Percentiles rank a stretch among this genome's conserved stretches.
Conservation (phyloP, 2,329 filamentous ascomycete genomes). For the Alternaria burnsii region DNA sequence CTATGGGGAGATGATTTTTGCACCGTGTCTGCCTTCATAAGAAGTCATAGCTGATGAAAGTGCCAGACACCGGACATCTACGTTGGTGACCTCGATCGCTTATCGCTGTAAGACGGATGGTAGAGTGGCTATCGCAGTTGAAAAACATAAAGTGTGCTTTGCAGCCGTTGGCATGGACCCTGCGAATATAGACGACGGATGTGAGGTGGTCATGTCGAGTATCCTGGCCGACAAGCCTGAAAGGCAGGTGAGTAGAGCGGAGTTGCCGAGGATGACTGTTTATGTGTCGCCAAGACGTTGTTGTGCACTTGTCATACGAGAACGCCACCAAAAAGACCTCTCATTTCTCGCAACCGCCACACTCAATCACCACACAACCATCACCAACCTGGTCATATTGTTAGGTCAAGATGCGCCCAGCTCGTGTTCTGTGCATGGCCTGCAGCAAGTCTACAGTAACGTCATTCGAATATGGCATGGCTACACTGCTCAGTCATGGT, state of each 20-base stretch:
- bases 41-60: neutral
- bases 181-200: neutral
- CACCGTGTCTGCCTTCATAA: neutral
- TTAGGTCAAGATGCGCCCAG: neutral
- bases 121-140: neutral
- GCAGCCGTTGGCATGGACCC: too few relatives aligned
- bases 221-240: neutral
- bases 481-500: constrained; percentile 1
- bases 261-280: constrained; percentile 9
- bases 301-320: constrained; percentile 13
- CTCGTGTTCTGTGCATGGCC: neutral
- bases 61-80: neutral
- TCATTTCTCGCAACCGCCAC: neutral
- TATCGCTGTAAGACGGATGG: neutral
- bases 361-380: neutral
- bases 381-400: neutral
- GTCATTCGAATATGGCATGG: neutral
- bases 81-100: neutral
- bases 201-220: neutral
- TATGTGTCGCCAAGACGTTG: constrained; percentile 16
- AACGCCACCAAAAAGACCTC: constrained; percentile 16
- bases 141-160: neutral
- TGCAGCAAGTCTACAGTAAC: neutral
- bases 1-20: neutral
- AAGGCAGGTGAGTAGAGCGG: neutral